Conservation (phyloP, 2,329 filamentous ascomycete species). For the Mycogone perniciosa region DNA sequence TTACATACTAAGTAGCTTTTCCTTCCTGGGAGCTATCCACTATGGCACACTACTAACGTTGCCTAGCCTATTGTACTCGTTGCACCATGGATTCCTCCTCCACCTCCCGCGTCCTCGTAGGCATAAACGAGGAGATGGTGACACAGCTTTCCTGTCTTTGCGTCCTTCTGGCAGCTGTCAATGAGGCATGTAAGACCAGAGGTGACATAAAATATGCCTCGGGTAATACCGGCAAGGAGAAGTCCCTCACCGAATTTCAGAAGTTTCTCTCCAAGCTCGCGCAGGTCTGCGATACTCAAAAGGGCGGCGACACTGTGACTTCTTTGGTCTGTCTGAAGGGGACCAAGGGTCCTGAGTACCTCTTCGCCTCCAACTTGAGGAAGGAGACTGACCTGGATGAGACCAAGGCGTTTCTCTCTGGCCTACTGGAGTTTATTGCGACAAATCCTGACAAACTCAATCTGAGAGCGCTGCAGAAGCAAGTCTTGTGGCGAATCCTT, state of each 20-base stretch:
- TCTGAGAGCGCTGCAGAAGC: conserved; percentile 4
- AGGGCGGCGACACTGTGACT: conserved; percentile 11
- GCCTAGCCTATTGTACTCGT: neutral
- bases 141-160: conserved; percentile 5
- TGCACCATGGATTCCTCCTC: neutral
- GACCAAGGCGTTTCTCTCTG: conserved; percentile 4
- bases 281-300: conserved; percentile 12
- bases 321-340: conserved; percentile 6
- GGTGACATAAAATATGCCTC: conserved; percentile 14
- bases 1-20: neutral
- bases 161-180: conserved; percentile 1
- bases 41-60: neutral
- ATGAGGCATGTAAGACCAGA: conserved; percentile 3
- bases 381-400: conserved; percentile 6
- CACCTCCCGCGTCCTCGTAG: neutral
- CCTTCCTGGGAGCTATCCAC: neutral
- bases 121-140: neutral
- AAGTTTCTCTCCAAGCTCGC: conserved; percentile 14
- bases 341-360: conserved; percentile 6
- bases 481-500: conserved; percentile 11
- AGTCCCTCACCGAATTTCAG: conserved; percentile 1
- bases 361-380: conserved; percentile 13
- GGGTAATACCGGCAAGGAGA: neutral
- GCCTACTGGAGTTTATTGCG: conserved; percentile 7
- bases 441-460: conserved; percentile 9